Conservation (phyloP, 805 yeast genomes). For the Metschnikowia henanensis region DNA sequence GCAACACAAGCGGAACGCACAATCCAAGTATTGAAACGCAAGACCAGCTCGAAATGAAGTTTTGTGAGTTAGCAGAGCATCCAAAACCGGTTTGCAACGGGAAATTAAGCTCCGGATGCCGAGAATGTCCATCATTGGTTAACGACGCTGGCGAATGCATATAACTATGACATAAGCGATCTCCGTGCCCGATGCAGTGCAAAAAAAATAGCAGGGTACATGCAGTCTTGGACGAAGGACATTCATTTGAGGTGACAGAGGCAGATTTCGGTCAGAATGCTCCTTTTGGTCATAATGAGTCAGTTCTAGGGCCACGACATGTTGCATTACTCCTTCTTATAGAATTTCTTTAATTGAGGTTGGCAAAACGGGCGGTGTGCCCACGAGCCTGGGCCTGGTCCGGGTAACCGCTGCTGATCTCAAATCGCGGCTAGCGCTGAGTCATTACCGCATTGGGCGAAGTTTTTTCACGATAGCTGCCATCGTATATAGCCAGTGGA, state of each 20-base stretch:
- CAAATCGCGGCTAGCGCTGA: slow-evolving; percentile 26
- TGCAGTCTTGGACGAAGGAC: no score
- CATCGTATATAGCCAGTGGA: slow-evolving; percentile 11
- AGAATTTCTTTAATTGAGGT: no score
- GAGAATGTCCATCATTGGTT: not conserved
- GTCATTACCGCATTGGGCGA: slow-evolving; percentile 25
- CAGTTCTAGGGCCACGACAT: no score
- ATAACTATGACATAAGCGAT: slow-evolving; percentile 8
- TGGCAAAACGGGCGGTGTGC: no score
- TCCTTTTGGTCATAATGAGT: no score
- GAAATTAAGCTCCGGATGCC: no score
- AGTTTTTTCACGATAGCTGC: slow-evolving; percentile 14
- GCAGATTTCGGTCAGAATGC: no score
- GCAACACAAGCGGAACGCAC: not conserved
- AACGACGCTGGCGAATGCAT: not conserved
- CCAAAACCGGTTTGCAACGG: no score
- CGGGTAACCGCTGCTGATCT: slow-evolving; percentile 25
- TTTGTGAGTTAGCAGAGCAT: no score
- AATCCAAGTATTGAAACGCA: not conserved
- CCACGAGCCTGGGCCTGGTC: not conserved
- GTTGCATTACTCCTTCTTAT: no score
- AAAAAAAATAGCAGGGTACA: not conserved
- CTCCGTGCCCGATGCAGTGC: not conserved
- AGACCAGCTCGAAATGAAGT: no score
- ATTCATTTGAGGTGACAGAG: no score